A percentile compares a stretch with the other conserved stretches of the same genome.
These are phyloP conservation scores for Dimocarpus longan DNA, from an alignment of 345 rosid genomes.

Conservation along the genomic window DNA sequence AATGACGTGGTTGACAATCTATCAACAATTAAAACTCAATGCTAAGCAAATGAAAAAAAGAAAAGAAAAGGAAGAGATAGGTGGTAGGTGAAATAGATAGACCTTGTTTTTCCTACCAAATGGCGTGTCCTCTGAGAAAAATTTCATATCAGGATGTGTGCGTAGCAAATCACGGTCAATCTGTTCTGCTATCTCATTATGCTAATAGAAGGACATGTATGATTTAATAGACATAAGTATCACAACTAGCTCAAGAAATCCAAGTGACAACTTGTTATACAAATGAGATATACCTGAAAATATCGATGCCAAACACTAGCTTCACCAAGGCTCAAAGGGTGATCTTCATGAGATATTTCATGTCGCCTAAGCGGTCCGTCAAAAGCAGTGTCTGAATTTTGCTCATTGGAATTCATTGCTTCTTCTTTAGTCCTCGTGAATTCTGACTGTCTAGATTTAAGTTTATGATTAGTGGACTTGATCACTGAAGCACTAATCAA, in stretches of 20 bases:
- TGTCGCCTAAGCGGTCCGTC: slow-evolving; percentile 63
- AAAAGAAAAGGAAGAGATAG: neutral
- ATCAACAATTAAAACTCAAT: neutral
- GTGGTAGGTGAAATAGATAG: neutral
- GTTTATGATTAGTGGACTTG: slow-evolving; percentile 32
- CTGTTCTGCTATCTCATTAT: slow-evolving; percentile 67
- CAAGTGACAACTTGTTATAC: slow-evolving; percentile 2
- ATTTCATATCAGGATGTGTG: slow-evolving; percentile 73
- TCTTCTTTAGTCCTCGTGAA: slow-evolving; percentile 33
- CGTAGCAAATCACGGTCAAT: slow-evolving; percentile 73
- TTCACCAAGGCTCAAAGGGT: slow-evolving; percentile 66
- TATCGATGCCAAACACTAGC: slow-evolving; percentile 65
- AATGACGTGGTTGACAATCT: neutral
- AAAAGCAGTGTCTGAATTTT: slow-evolving; percentile 31
- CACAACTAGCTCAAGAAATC: slow-evolving; percentile 8
- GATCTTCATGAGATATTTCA: slow-evolving; percentile 68
- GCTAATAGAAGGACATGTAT: slow-evolving; percentile 37
- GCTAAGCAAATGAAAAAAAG: neutral
- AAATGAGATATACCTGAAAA: slow-evolving; percentile 52
- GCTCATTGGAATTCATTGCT: slow-evolving; percentile 31
- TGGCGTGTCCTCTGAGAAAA: slow-evolving; percentile 61
- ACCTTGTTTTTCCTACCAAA: slow-evolving; percentile 64
- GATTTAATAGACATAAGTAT: slow-evolving; percentile 17
- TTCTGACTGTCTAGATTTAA: slow-evolving; percentile 63
- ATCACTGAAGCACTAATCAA: slow-evolving; percentile 8